These are phyloP conservation scores for Fragaria vesca DNA, from an alignment of 306 rosid genomes.

Conservation along the genomic window DNA sequence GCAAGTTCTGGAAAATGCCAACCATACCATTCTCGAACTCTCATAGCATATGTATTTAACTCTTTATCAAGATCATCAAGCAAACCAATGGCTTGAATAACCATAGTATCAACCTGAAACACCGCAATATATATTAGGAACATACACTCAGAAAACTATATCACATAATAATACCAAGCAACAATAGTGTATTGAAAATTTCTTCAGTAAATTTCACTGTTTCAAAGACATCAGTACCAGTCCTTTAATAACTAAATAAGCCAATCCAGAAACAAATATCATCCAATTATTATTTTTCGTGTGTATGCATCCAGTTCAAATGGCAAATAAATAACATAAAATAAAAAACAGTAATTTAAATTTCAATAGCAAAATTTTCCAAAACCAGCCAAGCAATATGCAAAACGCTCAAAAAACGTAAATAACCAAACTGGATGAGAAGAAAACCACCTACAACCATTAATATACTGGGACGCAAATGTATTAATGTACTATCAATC, in stretches of 20 bases:
- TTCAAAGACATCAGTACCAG: neutral
- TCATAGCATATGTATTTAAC: conserved; percentile 92
- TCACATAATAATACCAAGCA: neutral
- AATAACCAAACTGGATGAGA: neutral
- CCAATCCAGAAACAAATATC: neutral
- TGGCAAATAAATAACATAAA: neutral
- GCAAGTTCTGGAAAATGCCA: conserved; percentile 99
- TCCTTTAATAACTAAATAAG: neutral
- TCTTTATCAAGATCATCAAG: conserved; percentile 98
- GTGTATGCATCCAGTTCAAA: neutral
- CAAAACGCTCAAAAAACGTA: neutral
- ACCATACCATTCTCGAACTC: conserved; percentile 97
- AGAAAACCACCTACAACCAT: neutral
- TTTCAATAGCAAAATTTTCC: neutral
- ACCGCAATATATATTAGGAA: neutral
- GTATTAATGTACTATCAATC: neutral
- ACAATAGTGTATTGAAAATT: neutral
- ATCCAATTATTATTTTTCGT: neutral
- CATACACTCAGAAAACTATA: neutral
- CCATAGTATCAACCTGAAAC: conserved; percentile 89
- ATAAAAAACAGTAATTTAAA: neutral
- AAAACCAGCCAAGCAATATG: neutral
- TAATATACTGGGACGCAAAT: neutral
- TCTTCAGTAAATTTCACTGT: neutral
- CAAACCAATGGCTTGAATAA: conserved; percentile 94